These are phyloP conservation scores for Alternaria ethzedia DNA, from an alignment of 2,329 filamentous ascomycete genomes.

Conservation along the genomic window DNA sequence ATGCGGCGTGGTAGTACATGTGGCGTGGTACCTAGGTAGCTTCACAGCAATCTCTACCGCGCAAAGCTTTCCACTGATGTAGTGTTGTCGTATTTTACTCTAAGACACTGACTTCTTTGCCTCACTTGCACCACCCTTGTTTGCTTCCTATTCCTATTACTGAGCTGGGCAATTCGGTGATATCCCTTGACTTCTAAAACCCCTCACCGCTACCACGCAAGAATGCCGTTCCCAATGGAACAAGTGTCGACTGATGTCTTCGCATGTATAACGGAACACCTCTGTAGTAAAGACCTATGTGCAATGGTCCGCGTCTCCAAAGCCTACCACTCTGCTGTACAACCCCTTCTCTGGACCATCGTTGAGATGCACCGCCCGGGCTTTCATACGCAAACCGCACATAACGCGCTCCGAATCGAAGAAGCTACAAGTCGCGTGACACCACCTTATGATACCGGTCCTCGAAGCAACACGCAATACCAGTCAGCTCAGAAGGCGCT, in stretches of 20 bases:
- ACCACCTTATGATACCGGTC: background rate
- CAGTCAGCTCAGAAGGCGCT: background rate
- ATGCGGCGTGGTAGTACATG: background rate
- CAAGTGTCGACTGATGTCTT: background rate
- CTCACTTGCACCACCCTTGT: background rate
- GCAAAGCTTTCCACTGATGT: background rate
- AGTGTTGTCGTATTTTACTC: background rate
- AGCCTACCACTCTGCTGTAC: background rate
- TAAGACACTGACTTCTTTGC: background rate
- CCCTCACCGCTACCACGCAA: background rate
- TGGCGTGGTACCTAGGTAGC: background rate
- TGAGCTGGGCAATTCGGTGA: background rate
- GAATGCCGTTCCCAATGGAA: background rate
- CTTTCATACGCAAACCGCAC: background rate
- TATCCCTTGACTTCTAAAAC: background rate
- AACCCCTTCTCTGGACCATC: background rate
- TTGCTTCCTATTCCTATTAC: background rate
- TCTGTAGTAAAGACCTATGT: background rate
- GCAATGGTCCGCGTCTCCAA: background rate
- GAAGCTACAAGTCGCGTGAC: background rate
- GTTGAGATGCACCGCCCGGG: background rate
- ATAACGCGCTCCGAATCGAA: background rate
- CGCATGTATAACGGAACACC: background rate
- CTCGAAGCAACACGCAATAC: background rate
- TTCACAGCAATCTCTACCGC: background rate